A percentile compares a stretch with the other conserved stretches of the same genome.
Conservation (phyloP, 1,139 yeast species). For the Diutina rugosa region DNA sequence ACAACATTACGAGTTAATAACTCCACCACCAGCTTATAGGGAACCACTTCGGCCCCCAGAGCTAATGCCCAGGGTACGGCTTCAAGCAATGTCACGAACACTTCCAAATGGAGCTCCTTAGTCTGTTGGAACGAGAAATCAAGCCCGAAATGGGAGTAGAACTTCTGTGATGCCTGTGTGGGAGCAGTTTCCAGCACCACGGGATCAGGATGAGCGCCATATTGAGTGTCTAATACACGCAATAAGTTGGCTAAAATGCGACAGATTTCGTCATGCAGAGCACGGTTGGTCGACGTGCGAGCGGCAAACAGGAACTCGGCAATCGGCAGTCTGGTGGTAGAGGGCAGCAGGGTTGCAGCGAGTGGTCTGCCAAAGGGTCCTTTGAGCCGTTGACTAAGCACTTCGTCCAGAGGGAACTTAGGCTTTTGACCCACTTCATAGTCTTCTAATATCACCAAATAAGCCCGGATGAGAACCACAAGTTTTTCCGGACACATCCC, state of each 20-base stretch:
- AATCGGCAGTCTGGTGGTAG: not conserved
- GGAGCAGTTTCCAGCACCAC: not conserved
- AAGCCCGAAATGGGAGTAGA: conserved; percentile 34
- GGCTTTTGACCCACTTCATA: conserved; percentile 47
- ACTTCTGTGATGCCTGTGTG: not conserved
- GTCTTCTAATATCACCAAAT: conserved; percentile 57
- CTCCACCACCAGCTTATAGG: conserved; percentile 56
- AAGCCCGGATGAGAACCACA: conserved; percentile 58
- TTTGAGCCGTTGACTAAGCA: conserved; percentile 15
- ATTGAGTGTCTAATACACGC: conserved; percentile 44
- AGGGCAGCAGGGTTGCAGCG: not conserved
- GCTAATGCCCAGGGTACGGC: conserved; percentile 58
- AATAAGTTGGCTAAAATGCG: conserved; percentile 47
- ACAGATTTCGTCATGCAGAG: conserved; percentile 66
- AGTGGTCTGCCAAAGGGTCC: conserved; percentile 6
- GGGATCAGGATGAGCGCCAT: conserved; percentile 24
- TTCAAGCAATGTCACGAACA: conserved; percentile 60
- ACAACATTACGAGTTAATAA: conserved; percentile 64
- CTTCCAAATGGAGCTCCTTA: conserved; percentile 34
- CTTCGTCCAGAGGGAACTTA: conserved; percentile 59
- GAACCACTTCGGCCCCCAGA: conserved; percentile 20
- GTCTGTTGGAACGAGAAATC: conserved; percentile 23
- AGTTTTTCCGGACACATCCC: conserved; percentile 56
- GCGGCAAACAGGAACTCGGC: not conserved
- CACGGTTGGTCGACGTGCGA: conserved; percentile 16